Percentiles rank a stretch among this genome's conserved stretches.
These are phyloP conservation scores for Retiboletus fuscus DNA, from an alignment of 1,284 basidiomycete genomes.

Conservation along the genomic window DNA sequence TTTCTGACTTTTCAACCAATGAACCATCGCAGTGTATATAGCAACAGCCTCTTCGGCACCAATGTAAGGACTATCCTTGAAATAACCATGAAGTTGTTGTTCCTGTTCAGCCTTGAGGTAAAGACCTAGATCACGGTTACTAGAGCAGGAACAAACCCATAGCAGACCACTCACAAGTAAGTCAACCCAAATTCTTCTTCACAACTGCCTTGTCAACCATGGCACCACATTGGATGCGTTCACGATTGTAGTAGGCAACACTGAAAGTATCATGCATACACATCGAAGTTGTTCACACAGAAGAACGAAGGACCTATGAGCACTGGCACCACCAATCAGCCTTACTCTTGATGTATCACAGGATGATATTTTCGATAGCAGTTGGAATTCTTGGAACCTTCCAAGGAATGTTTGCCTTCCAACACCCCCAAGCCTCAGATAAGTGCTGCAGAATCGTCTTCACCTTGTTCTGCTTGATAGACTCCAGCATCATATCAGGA, in stretches of 20 bases:
- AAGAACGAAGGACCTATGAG: constrained; percentile 70
- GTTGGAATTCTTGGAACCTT: constrained; percentile 98
- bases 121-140: constrained; percentile 63
- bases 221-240: constrained; percentile 94
- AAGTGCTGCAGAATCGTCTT: constrained; percentile 99
- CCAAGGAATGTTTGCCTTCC: constrained; percentile 99
- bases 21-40: constrained; percentile 96
- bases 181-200: constrained; percentile 93
- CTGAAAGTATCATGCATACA: constrained; percentile 47
- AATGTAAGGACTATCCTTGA: constrained; percentile 98
- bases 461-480: constrained; percentile 98
- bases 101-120: constrained; percentile 99
- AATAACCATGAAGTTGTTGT: constrained; percentile 94
- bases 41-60: constrained; percentile 98
- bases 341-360: constrained; percentile 99
- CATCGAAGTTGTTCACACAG: constrained; percentile 5
- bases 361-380: constrained; percentile 98
- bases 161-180: constrained; percentile 71
- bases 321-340: constrained; percentile 99
- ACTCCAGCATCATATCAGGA: constrained; percentile 99
- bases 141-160: constrained; percentile 12
- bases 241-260: constrained; percentile 93
- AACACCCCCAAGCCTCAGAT: constrained; percentile 98
- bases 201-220: constrained; percentile 99
- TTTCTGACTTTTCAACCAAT: constrained; percentile 96